Evolutionary conservation across 345 rosid genomes (phyloP).

Genomic region (Eucalyptus shirleyi): DNA sequence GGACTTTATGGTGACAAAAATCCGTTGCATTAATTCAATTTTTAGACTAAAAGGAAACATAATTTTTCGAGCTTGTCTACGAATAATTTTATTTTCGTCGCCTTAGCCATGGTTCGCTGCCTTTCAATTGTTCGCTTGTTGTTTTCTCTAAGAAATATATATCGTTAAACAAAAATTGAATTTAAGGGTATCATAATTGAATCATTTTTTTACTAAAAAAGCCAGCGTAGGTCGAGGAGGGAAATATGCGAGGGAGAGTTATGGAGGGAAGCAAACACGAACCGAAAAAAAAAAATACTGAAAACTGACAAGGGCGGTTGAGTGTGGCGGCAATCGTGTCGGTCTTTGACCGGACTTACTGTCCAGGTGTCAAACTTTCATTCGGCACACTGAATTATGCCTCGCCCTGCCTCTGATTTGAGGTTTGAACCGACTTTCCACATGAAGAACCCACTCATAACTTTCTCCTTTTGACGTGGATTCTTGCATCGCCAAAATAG

Average conservation of each 20-base stretch:
- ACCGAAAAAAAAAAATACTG: background rate
- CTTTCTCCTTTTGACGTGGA: background rate
- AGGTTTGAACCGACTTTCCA: background rate
- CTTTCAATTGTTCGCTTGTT: background rate
- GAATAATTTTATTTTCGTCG: background rate
- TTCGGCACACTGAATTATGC: too few species aligned
- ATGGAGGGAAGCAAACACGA: background rate
- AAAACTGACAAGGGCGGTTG: background rate
- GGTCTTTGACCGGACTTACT: background rate
- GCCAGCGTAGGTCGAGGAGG: background rate
- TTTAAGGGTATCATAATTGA: too few species aligned
- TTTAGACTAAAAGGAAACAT: background rate
- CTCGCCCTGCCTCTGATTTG: background rate
- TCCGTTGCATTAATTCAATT: background rate
- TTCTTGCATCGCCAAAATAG: background rate
- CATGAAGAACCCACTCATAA: background rate
- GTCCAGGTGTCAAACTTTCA: too few species aligned
- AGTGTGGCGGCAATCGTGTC: background rate
- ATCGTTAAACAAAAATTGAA: background rate
- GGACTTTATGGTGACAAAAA: background rate
- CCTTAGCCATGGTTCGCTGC: background rate
- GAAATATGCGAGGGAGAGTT: background rate
- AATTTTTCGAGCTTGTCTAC: background rate
- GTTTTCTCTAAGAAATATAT: background rate
- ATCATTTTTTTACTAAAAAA: too few species aligned